Evolutionary conservation across 148 eudicot genomes (phyloP), one percentile per base, ranked within the genome.

Genomic region (Nepenthes mirabilis): DNA sequence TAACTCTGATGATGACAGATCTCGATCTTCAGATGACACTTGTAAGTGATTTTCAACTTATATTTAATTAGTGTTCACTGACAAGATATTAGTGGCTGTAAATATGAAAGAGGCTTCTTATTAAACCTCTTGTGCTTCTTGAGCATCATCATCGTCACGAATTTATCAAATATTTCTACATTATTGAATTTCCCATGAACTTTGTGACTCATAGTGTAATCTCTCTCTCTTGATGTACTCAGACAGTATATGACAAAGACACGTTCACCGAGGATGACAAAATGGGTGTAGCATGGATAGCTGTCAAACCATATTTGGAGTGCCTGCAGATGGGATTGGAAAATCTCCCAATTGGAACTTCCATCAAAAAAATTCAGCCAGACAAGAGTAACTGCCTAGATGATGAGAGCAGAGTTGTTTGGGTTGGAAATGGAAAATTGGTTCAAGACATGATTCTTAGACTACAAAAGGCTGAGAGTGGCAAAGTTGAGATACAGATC

Each of bases 1-100:
- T 86, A 35, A 81, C 90, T 14, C 82, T 89, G 14, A 76, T 83
- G 10, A 53, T 89, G 43, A 13, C 61, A 14, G 82, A 83, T 49
- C 71, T 80, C 5, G 65, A 64, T 59, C 54, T 62, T 55, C 90
- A 88, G 36, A 65, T 89, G n/a, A 7, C 33, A 57, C 1, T 2
- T 58, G 2, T 51, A 9, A 2, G 14, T 13, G 23, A 14, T 9
- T 49, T 65, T 45, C 11, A 45, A 5, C 48, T 6, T 45, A 45
- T 45, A 45, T 5, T 6, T 45, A 45, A 11, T 45, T 45, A 0
- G 48, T 5, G 6, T 45, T 6, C 11, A 45, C 8, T 45, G 6
- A 45, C 48, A 45, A 11, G 48, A 45, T 1, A 45, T 45, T 11
- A 45, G 6, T 6, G 11, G 48, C 11, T 45, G 8, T 45, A 5